A percentile compares a stretch with the other conserved stretches of the same genome.
Conservation (phyloP, 192 early-diverging fungal species). For the Coemansia sp. region DNA sequence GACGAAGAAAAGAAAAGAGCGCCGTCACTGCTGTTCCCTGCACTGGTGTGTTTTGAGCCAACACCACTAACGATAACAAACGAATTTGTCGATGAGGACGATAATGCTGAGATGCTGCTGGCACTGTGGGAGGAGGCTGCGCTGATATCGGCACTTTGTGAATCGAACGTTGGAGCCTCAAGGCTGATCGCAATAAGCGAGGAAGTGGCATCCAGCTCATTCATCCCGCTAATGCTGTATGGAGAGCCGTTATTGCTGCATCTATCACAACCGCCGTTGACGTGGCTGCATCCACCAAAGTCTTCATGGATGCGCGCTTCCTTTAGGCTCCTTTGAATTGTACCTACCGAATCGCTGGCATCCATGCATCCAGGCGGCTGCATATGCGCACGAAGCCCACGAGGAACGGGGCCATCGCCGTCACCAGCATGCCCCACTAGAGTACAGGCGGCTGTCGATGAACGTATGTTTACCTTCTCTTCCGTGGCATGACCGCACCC, state of each 20-base stretch:
- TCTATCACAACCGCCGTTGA: constrained; percentile 1
- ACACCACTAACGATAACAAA: constrained; percentile 9
- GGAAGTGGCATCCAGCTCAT: not conserved
- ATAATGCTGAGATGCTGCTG: constrained; percentile 1
- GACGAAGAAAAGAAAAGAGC: constrained; percentile 13
- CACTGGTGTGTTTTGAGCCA: constrained; percentile 4
- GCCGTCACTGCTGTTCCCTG: constrained; percentile 5
- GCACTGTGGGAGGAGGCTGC: not conserved
- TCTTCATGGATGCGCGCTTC: constrained; percentile 2
- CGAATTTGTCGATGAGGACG: constrained; percentile 15
- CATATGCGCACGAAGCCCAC: not conserved
- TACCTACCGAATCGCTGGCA: constrained; percentile 4
- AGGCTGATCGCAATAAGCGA: not conserved
- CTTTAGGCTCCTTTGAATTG: not conserved
- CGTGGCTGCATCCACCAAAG: not conserved
- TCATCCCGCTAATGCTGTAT: not conserved
- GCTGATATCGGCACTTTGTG: constrained; percentile 3
- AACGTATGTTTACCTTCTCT: not conserved
- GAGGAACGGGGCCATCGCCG: not conserved
- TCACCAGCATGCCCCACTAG: not conserved
- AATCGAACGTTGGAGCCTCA: not conserved
- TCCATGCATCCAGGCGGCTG: not conserved
- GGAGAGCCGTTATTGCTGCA: constrained; percentile 1
- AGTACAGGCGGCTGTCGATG: not conserved
- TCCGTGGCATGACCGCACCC: not conserved